Evolutionary conservation across 2,329 filamentous ascomycete species (phyloP), one percentile per base, ranked within the genome.

Genomic region (Nemania sp.): DNA sequence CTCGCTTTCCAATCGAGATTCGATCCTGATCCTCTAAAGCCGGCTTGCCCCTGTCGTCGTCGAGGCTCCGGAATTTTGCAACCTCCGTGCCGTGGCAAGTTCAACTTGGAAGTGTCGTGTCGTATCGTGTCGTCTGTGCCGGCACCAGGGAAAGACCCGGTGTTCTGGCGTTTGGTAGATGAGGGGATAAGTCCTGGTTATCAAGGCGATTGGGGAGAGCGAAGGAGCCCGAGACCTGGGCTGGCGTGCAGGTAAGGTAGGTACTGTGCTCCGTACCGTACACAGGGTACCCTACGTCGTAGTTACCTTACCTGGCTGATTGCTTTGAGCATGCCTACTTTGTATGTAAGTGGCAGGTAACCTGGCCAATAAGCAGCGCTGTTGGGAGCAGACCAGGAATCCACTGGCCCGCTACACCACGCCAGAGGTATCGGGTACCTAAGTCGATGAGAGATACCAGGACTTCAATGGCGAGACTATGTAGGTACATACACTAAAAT

Each of bases 171-270:
- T 56, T 44, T 45, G 56, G 49, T 44, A 47, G 54, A 52, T 59
- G 56, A 59, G 56, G 56, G 56, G 56, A 59, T 36, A 48, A 43
- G 54, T 51, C 56, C 45, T 57, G 42, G 54, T 59, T 59, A 59
- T 59, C 43, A 52, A 50, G 34, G 17, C 43, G 34, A 41, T 44
- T 46, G 15, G 28, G 51, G 55, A 33, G 51, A 42, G 39, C 12
- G 40, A 17, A 12, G 22, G 19, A 28, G 31, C 17, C 28, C n/a
- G 26, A 24, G 20, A 17, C n/a, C 23, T 22, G 17, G 37, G 23
- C 23, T 20, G n/a, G 20, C 22, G 39, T 23, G 11, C 19, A 39
- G 28, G 19, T 36, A 44, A 14, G 23, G 36, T 17, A 48, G 43
- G 37, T 33, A 44, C 5, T 36, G n/a, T n/a, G n/a, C 11, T 33